phyloP scores from a whole-genome alignment of 2,329 filamentous ascomycete genomes.

The Fusarium virguliforme region DNA sequence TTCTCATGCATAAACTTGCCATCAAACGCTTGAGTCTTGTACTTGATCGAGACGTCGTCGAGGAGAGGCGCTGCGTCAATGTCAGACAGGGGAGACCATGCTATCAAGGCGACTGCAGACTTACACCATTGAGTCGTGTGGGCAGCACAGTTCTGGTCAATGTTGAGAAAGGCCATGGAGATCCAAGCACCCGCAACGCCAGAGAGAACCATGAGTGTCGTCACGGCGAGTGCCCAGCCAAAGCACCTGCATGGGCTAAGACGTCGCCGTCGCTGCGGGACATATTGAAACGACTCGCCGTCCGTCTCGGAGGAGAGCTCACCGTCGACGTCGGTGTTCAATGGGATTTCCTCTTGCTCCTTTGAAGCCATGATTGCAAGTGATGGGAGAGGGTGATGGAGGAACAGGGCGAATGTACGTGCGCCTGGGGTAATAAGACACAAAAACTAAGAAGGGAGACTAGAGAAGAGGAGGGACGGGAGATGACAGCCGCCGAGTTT shows the following conservation, averaged over 20 bases:
- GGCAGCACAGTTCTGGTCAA: slow-evolving; percentile 46
- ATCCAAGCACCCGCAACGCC: slow-evolving; percentile 43
- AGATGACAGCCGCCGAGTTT: not conserved
- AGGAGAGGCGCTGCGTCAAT: slow-evolving; percentile 54
- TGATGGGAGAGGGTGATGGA: not conserved
- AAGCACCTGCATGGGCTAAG: slow-evolving; percentile 39
- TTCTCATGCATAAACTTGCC: slow-evolving; percentile 71
- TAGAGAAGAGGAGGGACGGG: not conserved
- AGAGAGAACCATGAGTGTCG: slow-evolving; percentile 35
- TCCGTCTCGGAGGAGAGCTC: slow-evolving; percentile 43
- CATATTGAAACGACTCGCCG: slow-evolving; percentile 38
- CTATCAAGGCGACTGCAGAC: slow-evolving; percentile 21
- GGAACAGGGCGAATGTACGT: not conserved
- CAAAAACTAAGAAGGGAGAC: not conserved
- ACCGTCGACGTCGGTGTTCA: slow-evolving; percentile 33
- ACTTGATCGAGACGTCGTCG: slow-evolving; percentile 54
- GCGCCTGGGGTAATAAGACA: slow-evolving; percentile 3
- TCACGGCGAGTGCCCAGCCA: slow-evolving; percentile 22
- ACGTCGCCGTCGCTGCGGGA: slow-evolving; percentile 30
- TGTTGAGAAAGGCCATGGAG: slow-evolving; percentile 41
- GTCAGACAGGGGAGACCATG: not conserved
- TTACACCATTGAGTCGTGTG: slow-evolving; percentile 60
- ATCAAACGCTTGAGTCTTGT: slow-evolving; percentile 64
- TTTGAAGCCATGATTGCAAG: slow-evolving; percentile 42
- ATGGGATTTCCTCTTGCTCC: slow-evolving; percentile 44